These are phyloP conservation scores for Scenedesmus sp. DNA, from an alignment of 163 green algal genomes.

Conservation along the genomic window DNA sequence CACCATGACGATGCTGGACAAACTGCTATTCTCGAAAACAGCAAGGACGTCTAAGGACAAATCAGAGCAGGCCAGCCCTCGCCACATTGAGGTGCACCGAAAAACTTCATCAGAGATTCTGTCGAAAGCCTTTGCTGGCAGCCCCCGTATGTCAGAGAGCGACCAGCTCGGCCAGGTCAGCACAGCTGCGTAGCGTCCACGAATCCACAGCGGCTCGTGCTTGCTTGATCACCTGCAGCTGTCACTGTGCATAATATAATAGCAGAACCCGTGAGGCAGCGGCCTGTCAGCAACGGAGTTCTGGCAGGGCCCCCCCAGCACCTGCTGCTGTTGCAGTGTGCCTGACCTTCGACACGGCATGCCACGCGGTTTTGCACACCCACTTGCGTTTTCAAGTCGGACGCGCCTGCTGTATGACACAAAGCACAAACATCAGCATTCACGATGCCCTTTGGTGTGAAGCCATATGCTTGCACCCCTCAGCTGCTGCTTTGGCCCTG, in stretches of 20 bases:
- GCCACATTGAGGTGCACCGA: neutral
- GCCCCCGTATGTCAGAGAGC: neutral
- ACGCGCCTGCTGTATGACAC: neutral
- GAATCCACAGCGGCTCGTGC: neutral
- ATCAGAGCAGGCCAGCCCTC: slow-evolving; percentile 1
- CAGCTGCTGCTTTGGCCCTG: too few relatives aligned
- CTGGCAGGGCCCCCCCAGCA: neutral
- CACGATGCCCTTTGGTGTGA: neutral
- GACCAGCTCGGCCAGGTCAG: neutral
- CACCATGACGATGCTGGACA: slow-evolving; percentile 1
- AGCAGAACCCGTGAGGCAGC: neutral
- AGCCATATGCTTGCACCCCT: neutral
- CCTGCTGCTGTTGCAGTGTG: neutral
- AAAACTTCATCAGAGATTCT: neutral
- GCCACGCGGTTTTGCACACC: neutral
- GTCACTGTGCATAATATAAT: neutral
- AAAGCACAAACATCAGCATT: neutral
- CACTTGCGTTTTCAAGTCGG: neutral
- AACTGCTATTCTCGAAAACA: neutral
- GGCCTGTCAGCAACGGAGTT: neutral
- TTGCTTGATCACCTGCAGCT: neutral
- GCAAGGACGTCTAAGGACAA: neutral
- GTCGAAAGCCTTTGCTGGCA: neutral
- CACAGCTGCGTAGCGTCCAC: neutral
- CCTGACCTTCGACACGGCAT: neutral